Conservation (phyloP, 306 rosid species). For the Glycine soja region DNA sequence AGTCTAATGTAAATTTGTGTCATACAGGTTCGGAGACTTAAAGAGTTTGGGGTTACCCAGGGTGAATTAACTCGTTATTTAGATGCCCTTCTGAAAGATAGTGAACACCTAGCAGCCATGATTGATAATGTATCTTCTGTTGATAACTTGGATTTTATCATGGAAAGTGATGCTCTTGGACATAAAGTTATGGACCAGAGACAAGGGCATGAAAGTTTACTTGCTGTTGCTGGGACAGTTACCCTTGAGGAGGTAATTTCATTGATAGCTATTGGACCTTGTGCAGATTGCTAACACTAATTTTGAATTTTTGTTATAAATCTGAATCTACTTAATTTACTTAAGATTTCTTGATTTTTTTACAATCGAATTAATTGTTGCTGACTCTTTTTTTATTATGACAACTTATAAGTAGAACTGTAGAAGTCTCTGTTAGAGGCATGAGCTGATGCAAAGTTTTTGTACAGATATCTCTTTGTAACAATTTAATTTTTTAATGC, state of each 20-base stretch:
- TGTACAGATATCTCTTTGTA: slow-evolving; percentile 3
- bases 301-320: no score
- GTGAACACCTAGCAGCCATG: slow-evolving; percentile 99
- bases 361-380: neutral
- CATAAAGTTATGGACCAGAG: slow-evolving; percentile 98
- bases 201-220: slow-evolving; percentile 96
- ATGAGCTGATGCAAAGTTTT: slow-evolving; percentile 30
- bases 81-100: slow-evolving; percentile 94
- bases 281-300: slow-evolving; percentile 3
- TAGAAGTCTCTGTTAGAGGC: slow-evolving; percentile 26
- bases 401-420: neutral
- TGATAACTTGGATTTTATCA: slow-evolving; percentile 97
- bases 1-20: slow-evolving; percentile 39
- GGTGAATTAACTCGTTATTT: slow-evolving; percentile 98
- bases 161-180: slow-evolving; percentile 98
- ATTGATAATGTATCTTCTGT: slow-evolving; percentile 97
- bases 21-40: slow-evolving; percentile 91
- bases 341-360: no score
- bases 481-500: slow-evolving; percentile 20
- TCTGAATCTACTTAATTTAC: no score
- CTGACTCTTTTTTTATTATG: slow-evolving; percentile 3
- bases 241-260: slow-evolving; percentile 89
- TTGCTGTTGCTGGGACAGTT: slow-evolving; percentile 91
- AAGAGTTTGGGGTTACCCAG: slow-evolving; percentile 95
- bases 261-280: slow-evolving; percentile 25